phyloP scores from a whole-genome alignment of 1,284 basidiomycete genomes.

The Puccinia polysora region DNA sequence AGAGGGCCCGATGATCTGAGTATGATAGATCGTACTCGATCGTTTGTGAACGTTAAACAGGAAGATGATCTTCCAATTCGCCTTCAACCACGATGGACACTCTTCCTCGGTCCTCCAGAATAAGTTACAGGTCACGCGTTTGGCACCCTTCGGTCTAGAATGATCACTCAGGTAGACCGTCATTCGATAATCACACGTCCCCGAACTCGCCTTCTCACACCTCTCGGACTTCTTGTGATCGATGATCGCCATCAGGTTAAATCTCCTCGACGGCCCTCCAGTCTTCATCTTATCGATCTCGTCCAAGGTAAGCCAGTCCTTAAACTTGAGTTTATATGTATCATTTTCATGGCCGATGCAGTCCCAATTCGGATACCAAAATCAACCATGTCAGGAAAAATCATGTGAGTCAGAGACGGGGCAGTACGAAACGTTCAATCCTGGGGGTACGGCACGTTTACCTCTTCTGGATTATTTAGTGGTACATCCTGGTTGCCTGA shows the following conservation, averaged over 20 bases:
- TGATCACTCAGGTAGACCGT: conserved; percentile 17
- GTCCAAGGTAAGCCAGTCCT: no score
- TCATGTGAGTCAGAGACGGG: no score
- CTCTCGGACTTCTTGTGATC: conserved; percentile 28
- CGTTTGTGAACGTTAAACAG: conserved; percentile 30
- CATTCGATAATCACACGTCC: conserved; percentile 15
- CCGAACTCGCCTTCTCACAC: not conserved
- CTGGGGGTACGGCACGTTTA: no score
- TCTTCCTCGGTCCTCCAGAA: conserved; percentile 26
- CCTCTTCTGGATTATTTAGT: no score
- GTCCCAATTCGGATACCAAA: no score
- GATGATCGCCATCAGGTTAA: conserved; percentile 21
- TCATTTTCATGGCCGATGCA: no score
- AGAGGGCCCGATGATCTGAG: conserved; percentile 19
- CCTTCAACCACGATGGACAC: conserved; percentile 27
- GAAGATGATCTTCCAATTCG: conserved; percentile 24
- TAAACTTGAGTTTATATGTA: no score
- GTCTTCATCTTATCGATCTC: conserved; percentile 1
- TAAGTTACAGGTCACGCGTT: conserved; percentile 32
- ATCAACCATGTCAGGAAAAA: no score
- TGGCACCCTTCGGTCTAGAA: not conserved
- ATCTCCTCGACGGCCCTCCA: not conserved
- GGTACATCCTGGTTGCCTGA: no score
- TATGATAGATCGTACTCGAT: not conserved
- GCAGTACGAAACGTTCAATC: no score